A percentile compares a stretch with the other conserved stretches of the same genome.
phyloP scores from a whole-genome alignment of 257 asterid species.

The Ligustrum vulgare region DNA sequence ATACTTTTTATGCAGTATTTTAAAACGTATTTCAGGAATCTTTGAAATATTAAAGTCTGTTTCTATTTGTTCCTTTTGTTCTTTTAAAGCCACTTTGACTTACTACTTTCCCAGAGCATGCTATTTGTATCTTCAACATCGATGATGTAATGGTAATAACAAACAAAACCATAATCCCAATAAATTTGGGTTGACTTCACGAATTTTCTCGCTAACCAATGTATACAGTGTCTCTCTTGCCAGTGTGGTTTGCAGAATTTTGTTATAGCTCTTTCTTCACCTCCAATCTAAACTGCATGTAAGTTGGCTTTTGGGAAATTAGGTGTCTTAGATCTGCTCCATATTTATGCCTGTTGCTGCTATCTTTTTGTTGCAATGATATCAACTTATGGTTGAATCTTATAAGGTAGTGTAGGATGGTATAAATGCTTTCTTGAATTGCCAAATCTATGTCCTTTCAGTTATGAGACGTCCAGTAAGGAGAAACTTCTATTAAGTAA shows the following conservation, averaged over 20 bases:
- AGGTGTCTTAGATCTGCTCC: neutral
- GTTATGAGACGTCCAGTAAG: neutral
- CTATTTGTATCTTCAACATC: neutral
- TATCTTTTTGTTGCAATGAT: neutral
- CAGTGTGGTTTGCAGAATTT: neutral
- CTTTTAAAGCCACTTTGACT: no score
- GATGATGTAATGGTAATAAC: neutral
- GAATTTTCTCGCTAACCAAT: neutral
- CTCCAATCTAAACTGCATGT: neutral
- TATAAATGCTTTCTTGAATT: conserved; percentile 3
- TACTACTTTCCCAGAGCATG: no score
- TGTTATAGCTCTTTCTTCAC: neutral
- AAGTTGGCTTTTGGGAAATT: neutral
- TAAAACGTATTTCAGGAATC: neutral
- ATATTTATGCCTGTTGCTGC: neutral
- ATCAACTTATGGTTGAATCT: neutral
- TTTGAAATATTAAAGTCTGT: no score
- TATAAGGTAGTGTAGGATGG: neutral
- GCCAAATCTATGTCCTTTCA: neutral
- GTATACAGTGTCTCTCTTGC: neutral
- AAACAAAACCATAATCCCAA: neutral
- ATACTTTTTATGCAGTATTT: neutral
- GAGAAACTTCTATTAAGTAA: neutral
- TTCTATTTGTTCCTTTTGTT: no score
- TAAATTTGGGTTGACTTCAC: neutral